These are phyloP conservation scores for Saturnispora ahearnii DNA, from an alignment of 805 yeast species.

Conservation along the genomic window DNA sequence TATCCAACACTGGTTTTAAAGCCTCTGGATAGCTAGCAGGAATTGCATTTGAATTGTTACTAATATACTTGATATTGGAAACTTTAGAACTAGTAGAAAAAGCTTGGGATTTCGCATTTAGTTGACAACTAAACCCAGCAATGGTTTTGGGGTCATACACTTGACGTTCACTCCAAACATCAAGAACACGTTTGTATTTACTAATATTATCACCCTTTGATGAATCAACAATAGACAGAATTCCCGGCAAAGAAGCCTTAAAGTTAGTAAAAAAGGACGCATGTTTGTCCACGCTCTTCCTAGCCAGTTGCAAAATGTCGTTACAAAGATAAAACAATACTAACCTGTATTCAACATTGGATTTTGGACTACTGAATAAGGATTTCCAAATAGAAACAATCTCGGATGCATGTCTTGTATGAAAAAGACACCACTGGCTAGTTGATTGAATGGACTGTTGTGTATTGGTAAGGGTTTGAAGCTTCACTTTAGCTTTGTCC, in stretches of 20 bases:
- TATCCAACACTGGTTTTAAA: slow-evolving; percentile 1
- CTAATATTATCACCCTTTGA: slow-evolving; percentile 17
- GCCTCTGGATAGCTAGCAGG: slow-evolving; percentile 4
- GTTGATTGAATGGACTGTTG: slow-evolving; percentile 68
- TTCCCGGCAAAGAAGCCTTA: slow-evolving; percentile 37
- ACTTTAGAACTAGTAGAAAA: neutral
- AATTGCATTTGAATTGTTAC: neutral
- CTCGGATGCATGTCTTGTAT: slow-evolving; percentile 46
- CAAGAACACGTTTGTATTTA: slow-evolving; percentile 41
- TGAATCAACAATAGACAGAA: slow-evolving; percentile 21
- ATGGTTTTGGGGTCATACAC: slow-evolving; percentile 31
- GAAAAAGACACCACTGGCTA: slow-evolving; percentile 64
- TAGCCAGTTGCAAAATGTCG: slow-evolving; percentile 74
- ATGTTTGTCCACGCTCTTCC: slow-evolving; percentile 42
- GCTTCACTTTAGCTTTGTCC: slow-evolving; percentile 39
- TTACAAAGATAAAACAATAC: slow-evolving; percentile 62
- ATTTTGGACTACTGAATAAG: slow-evolving; percentile 16
- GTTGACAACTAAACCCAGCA: slow-evolving; percentile 9
- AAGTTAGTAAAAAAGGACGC: slow-evolving; percentile 52
- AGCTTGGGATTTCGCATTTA: neutral
- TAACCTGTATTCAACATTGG: slow-evolving; percentile 25
- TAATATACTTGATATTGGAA: neutral
- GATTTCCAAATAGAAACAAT: slow-evolving; percentile 27
- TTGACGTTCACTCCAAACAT: slow-evolving; percentile 49
- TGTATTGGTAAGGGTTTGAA: slow-evolving; percentile 44